Evolutionary conservation across 2,329 filamentous ascomycete genomes (phyloP).

Genomic region (Didymella glomerata): DNA sequence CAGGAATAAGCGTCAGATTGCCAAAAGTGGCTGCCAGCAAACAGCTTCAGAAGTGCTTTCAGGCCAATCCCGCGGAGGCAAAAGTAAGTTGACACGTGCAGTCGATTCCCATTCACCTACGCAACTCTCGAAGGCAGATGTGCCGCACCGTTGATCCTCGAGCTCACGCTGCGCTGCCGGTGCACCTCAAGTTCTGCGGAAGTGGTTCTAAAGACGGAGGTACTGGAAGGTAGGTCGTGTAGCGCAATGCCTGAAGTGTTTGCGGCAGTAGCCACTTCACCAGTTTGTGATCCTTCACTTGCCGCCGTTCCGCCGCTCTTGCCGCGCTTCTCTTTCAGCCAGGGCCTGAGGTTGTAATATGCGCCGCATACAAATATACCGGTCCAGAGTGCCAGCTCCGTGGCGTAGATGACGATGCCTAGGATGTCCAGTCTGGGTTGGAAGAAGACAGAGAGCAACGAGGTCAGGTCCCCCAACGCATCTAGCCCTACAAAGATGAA

Average conservation of each 20-base stretch:
- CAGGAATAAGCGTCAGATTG: background rate
- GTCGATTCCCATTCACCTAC: conserved; percentile 12
- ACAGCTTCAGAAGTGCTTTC: background rate
- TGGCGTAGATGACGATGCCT: conserved; percentile 72
- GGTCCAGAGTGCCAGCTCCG: conserved; percentile 71
- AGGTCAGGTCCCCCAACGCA: conserved; percentile 73
- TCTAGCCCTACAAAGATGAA: conserved; percentile 77
- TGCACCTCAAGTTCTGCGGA: conserved; percentile 52
- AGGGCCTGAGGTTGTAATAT: conserved; percentile 70
- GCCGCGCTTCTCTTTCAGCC: conserved; percentile 55
- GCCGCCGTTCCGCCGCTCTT: background rate
- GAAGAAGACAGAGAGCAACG: conserved; percentile 70
- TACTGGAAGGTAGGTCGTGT: conserved; percentile 65
- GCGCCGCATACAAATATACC: conserved; percentile 72
- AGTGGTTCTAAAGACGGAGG: conserved; percentile 69
- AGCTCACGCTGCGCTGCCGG: conserved; percentile 26
- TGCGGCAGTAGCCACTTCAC: conserved; percentile 5
- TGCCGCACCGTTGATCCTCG: conserved; percentile 7
- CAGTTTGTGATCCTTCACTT: conserved; percentile 1
- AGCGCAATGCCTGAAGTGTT: conserved; percentile 49
- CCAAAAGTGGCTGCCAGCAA: conserved; percentile 6
- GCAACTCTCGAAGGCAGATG: conserved; percentile 19
- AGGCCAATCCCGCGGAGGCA: conserved; percentile 2
- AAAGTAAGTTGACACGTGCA: conserved; percentile 1
- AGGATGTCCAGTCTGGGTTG: conserved; percentile 66